A percentile compares a stretch with the other conserved stretches of the same genome.
Conservation (phyloP, 1,284 basidiomycete species). For the Moniliella sp. region DNA sequence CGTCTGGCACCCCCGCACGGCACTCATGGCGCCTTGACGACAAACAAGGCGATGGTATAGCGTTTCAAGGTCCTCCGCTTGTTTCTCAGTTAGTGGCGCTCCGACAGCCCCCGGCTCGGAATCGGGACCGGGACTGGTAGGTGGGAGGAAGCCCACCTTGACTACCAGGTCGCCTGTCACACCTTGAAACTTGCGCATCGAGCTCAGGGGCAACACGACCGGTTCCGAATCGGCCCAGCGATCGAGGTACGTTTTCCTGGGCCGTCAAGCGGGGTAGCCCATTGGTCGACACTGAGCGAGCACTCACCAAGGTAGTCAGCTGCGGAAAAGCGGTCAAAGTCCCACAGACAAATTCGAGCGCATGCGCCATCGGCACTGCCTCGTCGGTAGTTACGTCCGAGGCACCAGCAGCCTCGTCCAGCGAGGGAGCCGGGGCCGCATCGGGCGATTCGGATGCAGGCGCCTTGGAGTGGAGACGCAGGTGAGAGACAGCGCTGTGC, state of each 20-base stretch:
- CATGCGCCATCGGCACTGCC: conserved; percentile 42
- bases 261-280: conserved; percentile 39
- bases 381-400: no score
- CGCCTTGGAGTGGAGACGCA: conserved; percentile 5
- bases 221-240: conserved; percentile 9
- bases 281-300: conserved; percentile 52
- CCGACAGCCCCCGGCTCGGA: no score
- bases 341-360: conserved; percentile 77
- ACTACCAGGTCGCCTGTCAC: conserved; percentile 15
- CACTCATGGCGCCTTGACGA: no score
- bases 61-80: no score
- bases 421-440: not conserved
- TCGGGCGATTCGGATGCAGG: conserved; percentile 9
- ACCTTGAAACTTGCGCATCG: conserved; percentile 8
- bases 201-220: conserved; percentile 13
- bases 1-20: no score
- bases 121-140: no score
- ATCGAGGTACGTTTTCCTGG: conserved; percentile 1
- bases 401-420: no score
- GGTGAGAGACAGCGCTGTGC: not conserved
- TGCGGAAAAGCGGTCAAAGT: conserved; percentile 49
- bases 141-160: conserved; percentile 16
- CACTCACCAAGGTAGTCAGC: conserved; percentile 87
- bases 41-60: no score
- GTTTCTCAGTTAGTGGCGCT: no score